Evolutionary conservation across 139 green algal genomes (phyloP).

Genomic region (Choricystis sp.): DNA sequence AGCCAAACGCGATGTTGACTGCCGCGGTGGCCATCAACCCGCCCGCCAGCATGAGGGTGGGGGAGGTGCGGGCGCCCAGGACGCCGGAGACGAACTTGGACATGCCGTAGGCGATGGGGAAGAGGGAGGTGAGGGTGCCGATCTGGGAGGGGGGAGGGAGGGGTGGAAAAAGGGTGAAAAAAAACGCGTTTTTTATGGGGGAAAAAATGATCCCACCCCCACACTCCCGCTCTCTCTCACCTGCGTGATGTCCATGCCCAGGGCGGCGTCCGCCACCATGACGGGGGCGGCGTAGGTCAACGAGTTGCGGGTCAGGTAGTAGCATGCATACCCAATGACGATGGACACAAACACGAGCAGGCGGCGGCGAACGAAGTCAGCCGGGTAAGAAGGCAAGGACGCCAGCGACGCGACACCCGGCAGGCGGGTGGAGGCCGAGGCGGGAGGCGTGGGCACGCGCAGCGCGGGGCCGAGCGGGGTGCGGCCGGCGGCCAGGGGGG

Average conservation of each 20-base stretch:
- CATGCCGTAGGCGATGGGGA: slow-evolving; percentile 72
- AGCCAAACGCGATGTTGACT: slow-evolving; percentile 83
- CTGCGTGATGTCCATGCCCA: slow-evolving; percentile 68
- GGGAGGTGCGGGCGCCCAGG: slow-evolving; percentile 61
- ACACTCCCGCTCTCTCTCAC: background rate
- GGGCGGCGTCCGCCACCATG: slow-evolving; percentile 68
- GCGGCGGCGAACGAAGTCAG: slow-evolving; percentile 41
- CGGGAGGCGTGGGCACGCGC: background rate
- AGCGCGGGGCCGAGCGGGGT: no score
- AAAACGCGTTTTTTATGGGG: background rate
- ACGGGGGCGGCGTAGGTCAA: slow-evolving; percentile 83
- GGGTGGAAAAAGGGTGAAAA: background rate
- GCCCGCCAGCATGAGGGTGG: slow-evolving; percentile 61
- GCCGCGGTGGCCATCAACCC: slow-evolving; percentile 71
- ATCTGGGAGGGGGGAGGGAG: slow-evolving; percentile 24
- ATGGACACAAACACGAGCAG: slow-evolving; percentile 61
- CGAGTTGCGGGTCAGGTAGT: slow-evolving; percentile 87
- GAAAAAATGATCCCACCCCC: background rate
- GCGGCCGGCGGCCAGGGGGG: no score
- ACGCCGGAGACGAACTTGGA: slow-evolving; percentile 86
- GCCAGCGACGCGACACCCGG: background rate
- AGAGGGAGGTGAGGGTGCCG: slow-evolving; percentile 82
- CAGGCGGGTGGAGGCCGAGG: background rate
- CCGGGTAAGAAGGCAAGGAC: slow-evolving; percentile 19
- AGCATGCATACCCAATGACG: slow-evolving; percentile 66